Conservation (phyloP, 805 yeast genomes). For the Saccharomyces kudriavzevii region DNA sequence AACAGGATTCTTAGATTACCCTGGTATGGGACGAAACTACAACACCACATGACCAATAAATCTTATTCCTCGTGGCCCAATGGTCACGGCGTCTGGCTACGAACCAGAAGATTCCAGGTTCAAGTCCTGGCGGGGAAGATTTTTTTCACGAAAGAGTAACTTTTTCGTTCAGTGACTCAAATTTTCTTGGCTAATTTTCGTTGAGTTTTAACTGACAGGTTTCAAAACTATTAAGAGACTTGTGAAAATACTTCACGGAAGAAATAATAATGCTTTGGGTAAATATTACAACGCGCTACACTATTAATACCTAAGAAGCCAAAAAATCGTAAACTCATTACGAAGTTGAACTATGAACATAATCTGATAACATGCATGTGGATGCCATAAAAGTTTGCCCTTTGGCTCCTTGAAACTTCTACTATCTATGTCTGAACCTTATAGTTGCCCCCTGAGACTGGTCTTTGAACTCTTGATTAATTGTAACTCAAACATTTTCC, state of each 20-base stretch:
- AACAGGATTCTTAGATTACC: too few species aligned
- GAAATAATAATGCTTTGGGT: neutral
- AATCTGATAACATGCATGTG: neutral
- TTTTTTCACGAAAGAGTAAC: too few species aligned
- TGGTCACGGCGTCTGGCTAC: constrained; percentile 73
- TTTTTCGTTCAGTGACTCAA: too few species aligned
- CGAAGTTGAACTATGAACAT: neutral
- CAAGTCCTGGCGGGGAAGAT: constrained; percentile 47
- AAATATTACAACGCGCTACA: neutral
- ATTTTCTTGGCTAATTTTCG: too few species aligned
- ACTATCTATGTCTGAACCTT: neutral
- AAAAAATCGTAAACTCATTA: neutral
- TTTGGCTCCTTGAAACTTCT: neutral
- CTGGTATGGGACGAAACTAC: too few species aligned
- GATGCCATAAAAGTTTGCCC: too few species aligned
- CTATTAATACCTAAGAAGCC: neutral
- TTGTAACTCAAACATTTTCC: neutral
- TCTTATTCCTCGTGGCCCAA: constrained; percentile 65
- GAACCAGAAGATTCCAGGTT: constrained; percentile 48
- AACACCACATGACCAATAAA: neutral
- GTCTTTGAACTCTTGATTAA: neutral
- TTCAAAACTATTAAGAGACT: too few species aligned
- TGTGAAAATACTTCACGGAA: too few species aligned
- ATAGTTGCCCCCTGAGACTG: too few species aligned
- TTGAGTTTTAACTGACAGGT: too few species aligned